Conservation (phyloP, 805 yeast species). For the Deakozyma indianensis region DNA sequence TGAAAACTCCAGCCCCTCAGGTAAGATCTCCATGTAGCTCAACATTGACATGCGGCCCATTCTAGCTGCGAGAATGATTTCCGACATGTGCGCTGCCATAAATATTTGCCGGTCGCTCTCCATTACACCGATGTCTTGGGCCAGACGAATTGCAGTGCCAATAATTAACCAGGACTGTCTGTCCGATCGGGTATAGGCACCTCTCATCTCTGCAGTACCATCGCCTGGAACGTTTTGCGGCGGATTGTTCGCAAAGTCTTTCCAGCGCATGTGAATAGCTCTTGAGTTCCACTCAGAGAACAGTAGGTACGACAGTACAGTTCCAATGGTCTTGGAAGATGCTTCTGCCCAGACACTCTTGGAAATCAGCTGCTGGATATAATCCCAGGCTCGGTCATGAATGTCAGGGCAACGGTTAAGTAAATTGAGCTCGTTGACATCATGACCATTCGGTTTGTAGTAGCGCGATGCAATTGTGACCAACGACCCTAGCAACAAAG, state of each 20-base stretch:
- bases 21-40: conserved; percentile 52
- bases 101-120: conserved; percentile 60
- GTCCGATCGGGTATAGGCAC: conserved; percentile 75
- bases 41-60: conserved; percentile 68
- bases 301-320: conserved; percentile 67
- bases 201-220: conserved; percentile 24
- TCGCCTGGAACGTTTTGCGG: conserved; percentile 8
- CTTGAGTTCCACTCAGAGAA: conserved; percentile 95
- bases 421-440: conserved; percentile 1
- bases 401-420: conserved; percentile 27
- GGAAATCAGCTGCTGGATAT: conserved; percentile 67
- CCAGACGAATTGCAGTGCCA: conserved; percentile 74
- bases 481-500: conserved; percentile 67
- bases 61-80: conserved; percentile 69
- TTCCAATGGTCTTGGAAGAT: conserved; percentile 72
- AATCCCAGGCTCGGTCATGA: conserved; percentile 73
- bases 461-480: conserved; percentile 71
- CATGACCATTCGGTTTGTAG: conserved; percentile 32
- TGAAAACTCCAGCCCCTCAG: conserved; percentile 37
- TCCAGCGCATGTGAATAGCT: conserved; percentile 81
- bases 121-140: conserved; percentile 75
- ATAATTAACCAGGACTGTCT: conserved; percentile 90
- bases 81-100: conserved; percentile 74
- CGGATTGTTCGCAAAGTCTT: conserved; percentile 43
- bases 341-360: conserved; percentile 93